A percentile compares a stretch with the other conserved stretches of the same genome.
Evolutionary conservation across 306 rosid species (phyloP).

Genomic region (Cucumis sativus): DNA sequence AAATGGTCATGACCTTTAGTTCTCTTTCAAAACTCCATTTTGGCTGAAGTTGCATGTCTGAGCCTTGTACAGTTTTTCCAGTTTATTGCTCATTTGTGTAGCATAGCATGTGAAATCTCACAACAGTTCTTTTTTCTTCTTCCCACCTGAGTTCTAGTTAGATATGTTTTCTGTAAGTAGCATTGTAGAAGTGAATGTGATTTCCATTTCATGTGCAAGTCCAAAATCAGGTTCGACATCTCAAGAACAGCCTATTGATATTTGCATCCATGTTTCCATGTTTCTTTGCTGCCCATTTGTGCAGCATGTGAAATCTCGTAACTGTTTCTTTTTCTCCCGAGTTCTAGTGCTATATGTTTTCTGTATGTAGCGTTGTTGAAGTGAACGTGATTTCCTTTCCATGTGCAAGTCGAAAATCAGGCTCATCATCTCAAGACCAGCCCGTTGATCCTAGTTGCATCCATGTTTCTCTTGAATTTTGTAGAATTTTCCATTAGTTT

Average conservation of each 20-base stretch:
- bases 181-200: not conserved
- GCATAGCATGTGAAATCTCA: not conserved
- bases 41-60: not conserved
- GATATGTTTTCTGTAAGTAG: not conserved
- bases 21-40: not conserved
- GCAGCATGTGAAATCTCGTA: not conserved
- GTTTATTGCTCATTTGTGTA: not conserved
- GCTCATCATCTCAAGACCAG: not conserved
- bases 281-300: not conserved
- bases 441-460: not conserved
- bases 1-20: not conserved
- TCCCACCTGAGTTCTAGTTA: not conserved
- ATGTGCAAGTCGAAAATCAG: not conserved
- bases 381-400: not conserved
- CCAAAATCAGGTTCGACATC: not conserved
- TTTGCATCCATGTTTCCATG: not conserved
- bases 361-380: not conserved
- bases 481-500: constrained; percentile 5
- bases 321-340: not conserved
- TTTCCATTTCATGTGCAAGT: not conserved
- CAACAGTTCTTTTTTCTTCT: not conserved
- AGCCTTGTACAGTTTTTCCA: not conserved
- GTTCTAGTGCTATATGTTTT: not conserved
- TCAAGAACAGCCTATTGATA: not conserved
- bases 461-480: not conserved